Conservation (phyloP, 192 early-diverging fungal species). For the Linnemannia elongata region DNA sequence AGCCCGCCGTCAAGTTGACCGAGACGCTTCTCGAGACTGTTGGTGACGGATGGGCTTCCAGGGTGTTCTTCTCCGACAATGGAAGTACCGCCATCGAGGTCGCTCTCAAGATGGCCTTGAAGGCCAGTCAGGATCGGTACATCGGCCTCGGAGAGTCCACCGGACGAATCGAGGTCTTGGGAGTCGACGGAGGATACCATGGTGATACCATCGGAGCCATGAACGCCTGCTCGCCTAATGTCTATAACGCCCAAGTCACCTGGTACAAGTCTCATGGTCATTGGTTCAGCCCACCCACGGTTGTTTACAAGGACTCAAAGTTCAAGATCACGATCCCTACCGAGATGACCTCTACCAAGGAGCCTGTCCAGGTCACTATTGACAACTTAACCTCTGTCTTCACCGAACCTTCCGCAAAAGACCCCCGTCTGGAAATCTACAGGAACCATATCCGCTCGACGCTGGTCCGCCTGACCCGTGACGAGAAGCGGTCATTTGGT, state of each 20-base stretch:
- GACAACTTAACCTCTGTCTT: slow-evolving; percentile 45
- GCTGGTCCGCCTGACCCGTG: slow-evolving; percentile 45
- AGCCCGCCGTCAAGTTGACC: slow-evolving; percentile 72
- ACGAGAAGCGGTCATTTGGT: slow-evolving; percentile 63
- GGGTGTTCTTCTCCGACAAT: slow-evolving; percentile 87
- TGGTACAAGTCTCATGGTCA: slow-evolving; percentile 77
- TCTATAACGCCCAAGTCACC: slow-evolving; percentile 76
- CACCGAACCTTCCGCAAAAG: slow-evolving; percentile 14
- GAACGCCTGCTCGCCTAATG: slow-evolving; percentile 81
- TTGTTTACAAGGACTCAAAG: slow-evolving; percentile 62
- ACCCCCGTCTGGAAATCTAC: slow-evolving; percentile 60
- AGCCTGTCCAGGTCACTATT: slow-evolving; percentile 23
- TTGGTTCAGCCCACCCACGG: slow-evolving; percentile 80
- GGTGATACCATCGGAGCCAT: slow-evolving; percentile 91
- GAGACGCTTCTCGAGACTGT: slow-evolving; percentile 68
- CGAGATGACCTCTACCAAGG: slow-evolving; percentile 35
- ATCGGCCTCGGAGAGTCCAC: slow-evolving; percentile 42
- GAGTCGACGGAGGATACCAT: slow-evolving; percentile 85
- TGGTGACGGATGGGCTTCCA: slow-evolving; percentile 70
- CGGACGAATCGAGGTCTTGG: slow-evolving; percentile 68
- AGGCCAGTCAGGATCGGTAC: slow-evolving; percentile 61
- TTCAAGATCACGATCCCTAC: slow-evolving; percentile 59
- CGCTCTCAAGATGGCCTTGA: slow-evolving; percentile 84
- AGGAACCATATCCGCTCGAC: slow-evolving; percentile 55
- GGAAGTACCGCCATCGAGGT: slow-evolving; percentile 88